Evolutionary conservation across 2,329 filamentous ascomycete species (phyloP), one percentile per base, ranked within the genome.

Genomic region (Colletotrichum tabaci): DNA sequence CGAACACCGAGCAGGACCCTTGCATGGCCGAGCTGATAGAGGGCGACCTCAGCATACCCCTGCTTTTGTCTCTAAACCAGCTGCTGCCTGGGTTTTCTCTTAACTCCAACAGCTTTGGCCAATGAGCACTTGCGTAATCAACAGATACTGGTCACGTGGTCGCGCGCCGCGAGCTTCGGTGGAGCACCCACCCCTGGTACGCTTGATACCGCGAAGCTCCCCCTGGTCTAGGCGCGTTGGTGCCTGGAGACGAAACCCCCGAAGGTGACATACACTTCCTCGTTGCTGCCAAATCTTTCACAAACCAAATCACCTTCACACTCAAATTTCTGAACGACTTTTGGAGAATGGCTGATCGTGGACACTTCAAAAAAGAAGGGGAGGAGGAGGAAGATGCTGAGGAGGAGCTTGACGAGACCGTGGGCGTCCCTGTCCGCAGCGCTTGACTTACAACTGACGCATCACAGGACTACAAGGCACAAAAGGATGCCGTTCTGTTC

Each of bases 401-500:
- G 38, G 82, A 85, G 68, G 84, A 85, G 67, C 81, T 92, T 71
- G 91, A 93, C 73, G 92, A 94, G 76, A 86, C 85, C 55, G 89
- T 92, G 82, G 76, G 84, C 75, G 23, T 38, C 10, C 53, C 40
- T 16, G 44, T 50, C 12, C 30, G 9, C 18, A 70, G 21, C 50
- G 66, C 26, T 40, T 44, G 55, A 53, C 50, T 60, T 71, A 69
- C 18, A 49, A 77, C 58, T 61, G 23, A 71, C 60, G 23, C 44
- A 46, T 67, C 52, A 13, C 76, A 96, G 94, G 92, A 91, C 81
- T 99, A 96, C 85, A 97, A 95, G 84, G 88, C 92, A 0, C 92
- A 95, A 79, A 98, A 98, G 84, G 96, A 99, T 90, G 96, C 96
- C n/a, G 89, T 98, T n/a, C 87, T 99, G 30, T 96, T 99, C 80